A percentile compares a stretch with the other conserved stretches of the same genome.
Evolutionary conservation across 1,284 basidiomycete genomes (phyloP).

Genomic region (Inonotus obliquus): DNA sequence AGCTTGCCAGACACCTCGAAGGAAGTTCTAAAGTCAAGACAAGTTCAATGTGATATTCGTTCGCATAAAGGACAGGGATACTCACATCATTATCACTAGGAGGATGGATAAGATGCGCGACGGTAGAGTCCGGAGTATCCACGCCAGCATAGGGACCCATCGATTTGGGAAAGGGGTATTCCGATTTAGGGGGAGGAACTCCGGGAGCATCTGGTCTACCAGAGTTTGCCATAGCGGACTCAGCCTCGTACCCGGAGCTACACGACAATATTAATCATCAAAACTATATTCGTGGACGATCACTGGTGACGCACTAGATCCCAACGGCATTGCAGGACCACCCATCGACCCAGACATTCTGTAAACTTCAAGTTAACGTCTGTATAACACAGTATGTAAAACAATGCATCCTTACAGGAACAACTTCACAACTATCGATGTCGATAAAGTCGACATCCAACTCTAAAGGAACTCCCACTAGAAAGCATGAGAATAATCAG

Average conservation of each 20-base stretch:
- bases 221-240: neutral
- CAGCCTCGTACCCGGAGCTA: slow-evolving; percentile 10
- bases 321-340: slow-evolving; percentile 13
- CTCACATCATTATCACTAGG: neutral
- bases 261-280: neutral
- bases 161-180: no score
- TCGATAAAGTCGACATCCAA: slow-evolving; percentile 13
- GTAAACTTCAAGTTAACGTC: no score
- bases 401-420: neutral
- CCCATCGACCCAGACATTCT: slow-evolving; percentile 12
- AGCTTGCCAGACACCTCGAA: slow-evolving; percentile 13
- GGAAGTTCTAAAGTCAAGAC: neutral
- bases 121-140: neutral
- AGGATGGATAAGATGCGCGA: neutral
- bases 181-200: neutral
- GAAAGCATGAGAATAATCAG: neutral
- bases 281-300: neutral
- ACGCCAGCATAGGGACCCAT: slow-evolving; percentile 10
- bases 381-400: neutral
- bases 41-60: neutral
- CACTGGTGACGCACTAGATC: neutral
- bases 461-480: slow-evolving; percentile 12
- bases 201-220: neutral
- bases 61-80: neutral
- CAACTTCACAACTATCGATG: slow-evolving; percentile 5